These are phyloP conservation scores for Phytopythium boreale DNA, from an alignment of 352 stramenopile species.

Conservation along the genomic window DNA sequence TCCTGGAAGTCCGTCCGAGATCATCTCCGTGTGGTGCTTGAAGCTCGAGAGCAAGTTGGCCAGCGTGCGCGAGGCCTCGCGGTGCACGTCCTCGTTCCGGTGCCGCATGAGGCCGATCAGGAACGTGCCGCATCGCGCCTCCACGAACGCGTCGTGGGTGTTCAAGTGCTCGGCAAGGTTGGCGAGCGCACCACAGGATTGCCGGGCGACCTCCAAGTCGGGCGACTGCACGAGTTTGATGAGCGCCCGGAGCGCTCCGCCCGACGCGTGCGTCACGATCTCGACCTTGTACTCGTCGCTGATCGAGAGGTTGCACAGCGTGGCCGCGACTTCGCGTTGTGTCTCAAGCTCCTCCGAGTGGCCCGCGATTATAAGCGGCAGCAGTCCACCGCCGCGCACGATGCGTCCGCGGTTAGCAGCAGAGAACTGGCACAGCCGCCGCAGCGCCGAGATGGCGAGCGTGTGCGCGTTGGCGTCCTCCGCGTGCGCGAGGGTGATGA, in stretches of 20 bases:
- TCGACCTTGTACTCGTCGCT: slow-evolving; percentile 91
- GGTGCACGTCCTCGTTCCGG: slow-evolving; percentile 89
- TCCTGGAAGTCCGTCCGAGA: slow-evolving; percentile 86
- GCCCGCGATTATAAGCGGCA: slow-evolving; percentile 80
- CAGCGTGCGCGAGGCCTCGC: slow-evolving; percentile 91
- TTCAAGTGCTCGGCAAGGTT: slow-evolving; percentile 95
- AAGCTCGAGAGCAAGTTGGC: slow-evolving; percentile 94
- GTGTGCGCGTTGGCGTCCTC: slow-evolving; percentile 90
- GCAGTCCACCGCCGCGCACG: slow-evolving; percentile 81
- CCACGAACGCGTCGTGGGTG: slow-evolving; percentile 89
- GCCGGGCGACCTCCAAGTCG: slow-evolving; percentile 90
- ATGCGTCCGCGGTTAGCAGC: slow-evolving; percentile 87
- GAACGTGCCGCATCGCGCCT: slow-evolving; percentile 63
- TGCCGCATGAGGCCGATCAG: slow-evolving; percentile 84
- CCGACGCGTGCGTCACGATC: slow-evolving; percentile 64
- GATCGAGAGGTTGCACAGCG: slow-evolving; percentile 93
- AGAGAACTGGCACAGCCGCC: slow-evolving; percentile 90
- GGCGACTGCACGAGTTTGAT: slow-evolving; percentile 85
- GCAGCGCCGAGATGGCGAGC: slow-evolving; percentile 90
- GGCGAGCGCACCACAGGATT: slow-evolving; percentile 90
- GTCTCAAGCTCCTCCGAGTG: slow-evolving; percentile 92
- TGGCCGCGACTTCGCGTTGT: slow-evolving; percentile 92
- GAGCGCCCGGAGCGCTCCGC: slow-evolving; percentile 68
- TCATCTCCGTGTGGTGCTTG: slow-evolving; percentile 89
- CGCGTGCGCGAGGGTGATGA: slow-evolving; percentile 89